A percentile compares a stretch with the other conserved stretches of the same genome.
These are phyloP conservation scores for Inga oerstediana DNA, from an alignment of 306 rosid genomes.

Conservation along the genomic window DNA sequence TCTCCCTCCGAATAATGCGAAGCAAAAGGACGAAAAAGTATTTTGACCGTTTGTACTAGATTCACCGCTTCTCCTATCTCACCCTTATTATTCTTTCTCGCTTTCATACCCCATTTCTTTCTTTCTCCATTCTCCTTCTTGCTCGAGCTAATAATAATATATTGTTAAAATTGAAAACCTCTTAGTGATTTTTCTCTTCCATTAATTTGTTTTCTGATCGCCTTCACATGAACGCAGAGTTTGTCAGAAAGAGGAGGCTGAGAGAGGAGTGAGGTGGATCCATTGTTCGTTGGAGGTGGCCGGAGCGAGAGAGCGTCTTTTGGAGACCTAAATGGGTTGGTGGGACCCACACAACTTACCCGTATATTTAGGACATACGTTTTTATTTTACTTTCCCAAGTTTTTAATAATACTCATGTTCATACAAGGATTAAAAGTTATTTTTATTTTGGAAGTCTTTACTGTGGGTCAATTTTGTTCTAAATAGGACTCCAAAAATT, in stretches of 20 bases:
- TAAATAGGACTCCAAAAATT: no score
- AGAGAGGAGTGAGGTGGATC: not conserved
- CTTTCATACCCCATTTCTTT: not conserved
- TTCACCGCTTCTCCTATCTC: constrained; percentile 5
- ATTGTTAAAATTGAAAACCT: not conserved
- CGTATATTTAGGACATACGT: not conserved
- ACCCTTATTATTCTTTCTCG: not conserved
- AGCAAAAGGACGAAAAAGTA: constrained; percentile 49
- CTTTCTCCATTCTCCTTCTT: not conserved
- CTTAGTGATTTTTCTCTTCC: not conserved
- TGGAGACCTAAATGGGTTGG: constrained; percentile 19
- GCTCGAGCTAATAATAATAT: not conserved
- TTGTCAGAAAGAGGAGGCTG: not conserved
- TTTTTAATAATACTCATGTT: not conserved
- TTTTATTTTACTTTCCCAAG: not conserved
- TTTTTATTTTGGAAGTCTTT: no score
- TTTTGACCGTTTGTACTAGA: constrained; percentile 37
- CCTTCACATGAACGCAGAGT: not conserved
- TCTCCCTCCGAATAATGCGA: constrained; percentile 44
- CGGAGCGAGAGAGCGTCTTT: not conserved
- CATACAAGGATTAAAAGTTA: no score
- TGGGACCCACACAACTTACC: not conserved
- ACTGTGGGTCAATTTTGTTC: no score
- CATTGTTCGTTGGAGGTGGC: not conserved
- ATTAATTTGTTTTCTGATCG: not conserved